Base-by-base conservation (phyloP, 768 basidiomycete genomes). In the Amanita polypyramis region DNA sequence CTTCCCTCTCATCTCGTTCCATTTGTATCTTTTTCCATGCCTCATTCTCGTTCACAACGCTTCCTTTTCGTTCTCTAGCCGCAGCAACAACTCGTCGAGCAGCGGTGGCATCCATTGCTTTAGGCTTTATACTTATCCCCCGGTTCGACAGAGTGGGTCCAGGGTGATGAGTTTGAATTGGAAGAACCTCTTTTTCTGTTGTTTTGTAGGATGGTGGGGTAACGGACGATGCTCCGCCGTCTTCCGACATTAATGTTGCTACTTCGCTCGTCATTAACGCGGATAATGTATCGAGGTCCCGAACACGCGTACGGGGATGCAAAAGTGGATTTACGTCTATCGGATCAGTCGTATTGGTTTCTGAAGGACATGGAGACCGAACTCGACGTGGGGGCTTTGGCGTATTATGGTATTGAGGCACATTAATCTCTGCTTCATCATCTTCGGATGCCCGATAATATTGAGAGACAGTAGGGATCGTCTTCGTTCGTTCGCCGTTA, bases 1-100 rank as follows among this genome's bases (percentile, higher is more conserved):
- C 90, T 23, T 78, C 74, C 54, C 74, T 68, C 57, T 89, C 82
- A 53, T 86, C 79, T 55, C 77, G 76, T 39, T 76, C 72, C 70
- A 82, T 76, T 57, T 75, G 72, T 29, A 88, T 79, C 52, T 80
- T 85, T 54, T 80, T 79, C 85, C 86, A 91, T 0, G 82, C 82
- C 49, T 85, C 82, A 47, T 83, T 77, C 57, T 83, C 77, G 55
- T 84, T 79, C 15, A 79, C 62, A n/a, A 70, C 65, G 53, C 68
- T 76, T 10, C 68, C 72, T 54, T 65, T 73, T 21, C 70, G 69
- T 52, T 68, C 71, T 41, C 70, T 60, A 39, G 62, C 62, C 33
- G 56, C 53, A 4, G 61, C 58, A 20, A 68, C 50, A 11, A 53
- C 57, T 45, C 56, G 56, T 20, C 63, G 62, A 33, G 64, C 67